These are phyloP conservation scores for Collybiopsis luxurians DNA, from an alignment of 768 basidiomycete genomes.

Conservation along the genomic window DNA sequence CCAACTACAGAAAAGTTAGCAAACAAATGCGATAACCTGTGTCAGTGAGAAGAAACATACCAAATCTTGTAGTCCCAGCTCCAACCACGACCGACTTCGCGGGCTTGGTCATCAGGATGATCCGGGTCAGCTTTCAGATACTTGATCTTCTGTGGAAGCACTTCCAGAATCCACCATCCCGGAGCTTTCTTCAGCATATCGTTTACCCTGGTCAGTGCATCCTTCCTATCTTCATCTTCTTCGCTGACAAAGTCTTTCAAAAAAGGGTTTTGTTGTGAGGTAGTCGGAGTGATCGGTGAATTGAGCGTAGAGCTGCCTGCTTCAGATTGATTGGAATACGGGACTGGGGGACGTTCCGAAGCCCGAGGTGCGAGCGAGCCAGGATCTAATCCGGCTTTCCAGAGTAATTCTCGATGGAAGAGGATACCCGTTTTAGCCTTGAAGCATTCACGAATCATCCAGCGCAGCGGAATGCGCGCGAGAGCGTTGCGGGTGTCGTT, in stretches of 20 bases:
- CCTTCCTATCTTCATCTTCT: constrained; percentile 62
- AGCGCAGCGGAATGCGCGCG: constrained; percentile 70
- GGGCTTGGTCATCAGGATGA: background rate
- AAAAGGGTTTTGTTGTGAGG: constrained; percentile 16
- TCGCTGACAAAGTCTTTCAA: constrained; percentile 30
- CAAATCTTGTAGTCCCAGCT: constrained; percentile 34
- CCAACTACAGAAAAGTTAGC: constrained; percentile 4
- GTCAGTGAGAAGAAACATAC: constrained; percentile 24
- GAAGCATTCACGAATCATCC: constrained; percentile 73
- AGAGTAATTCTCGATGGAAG: constrained; percentile 49
- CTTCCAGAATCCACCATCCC: constrained; percentile 69
- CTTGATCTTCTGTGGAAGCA: constrained; percentile 38
- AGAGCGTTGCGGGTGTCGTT: constrained; percentile 50
- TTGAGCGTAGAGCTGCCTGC: constrained; percentile 14
- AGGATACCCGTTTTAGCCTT: constrained; percentile 53
- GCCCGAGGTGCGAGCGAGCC: constrained; percentile 42
- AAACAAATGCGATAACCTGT: background rate
- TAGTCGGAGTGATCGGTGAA: constrained; percentile 6
- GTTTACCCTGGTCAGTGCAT: constrained; percentile 48
- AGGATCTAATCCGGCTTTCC: constrained; percentile 43
- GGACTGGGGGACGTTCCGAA: constrained; percentile 36
- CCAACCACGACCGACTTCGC: constrained; percentile 9
- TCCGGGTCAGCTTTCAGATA: constrained; percentile 29
- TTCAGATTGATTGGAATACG: constrained; percentile 19
- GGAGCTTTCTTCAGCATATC: constrained; percentile 50